These are phyloP conservation scores for Macrolepiota albuminosa DNA, from an alignment of 768 basidiomycete species.

Conservation along the genomic window DNA sequence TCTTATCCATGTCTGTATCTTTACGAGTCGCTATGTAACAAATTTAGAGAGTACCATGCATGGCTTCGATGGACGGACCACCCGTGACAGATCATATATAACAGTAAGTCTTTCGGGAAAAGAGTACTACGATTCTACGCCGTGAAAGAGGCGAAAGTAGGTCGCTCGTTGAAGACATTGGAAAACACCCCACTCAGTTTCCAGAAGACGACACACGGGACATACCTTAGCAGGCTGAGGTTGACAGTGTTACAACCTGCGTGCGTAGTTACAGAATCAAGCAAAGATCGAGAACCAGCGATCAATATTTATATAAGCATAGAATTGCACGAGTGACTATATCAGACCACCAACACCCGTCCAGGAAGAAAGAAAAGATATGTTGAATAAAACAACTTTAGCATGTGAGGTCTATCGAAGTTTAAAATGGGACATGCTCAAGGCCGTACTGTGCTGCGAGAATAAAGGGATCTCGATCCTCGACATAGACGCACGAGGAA, in stretches of 20 bases:
- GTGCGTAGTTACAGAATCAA: background rate
- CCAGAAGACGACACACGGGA: no score
- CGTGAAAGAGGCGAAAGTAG: background rate
- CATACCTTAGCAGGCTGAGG: no score
- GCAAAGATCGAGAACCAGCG: background rate
- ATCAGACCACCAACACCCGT: background rate
- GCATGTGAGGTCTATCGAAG: background rate
- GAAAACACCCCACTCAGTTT: no score
- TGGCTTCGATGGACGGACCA: background rate
- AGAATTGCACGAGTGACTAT: background rate
- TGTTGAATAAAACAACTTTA: background rate
- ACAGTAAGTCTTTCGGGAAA: background rate
- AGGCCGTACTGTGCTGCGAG: conserved; percentile 26
- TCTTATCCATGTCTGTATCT: conserved; percentile 18
- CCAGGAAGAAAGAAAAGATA: background rate
- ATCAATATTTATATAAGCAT: background rate
- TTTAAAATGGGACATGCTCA: conserved; percentile 14
- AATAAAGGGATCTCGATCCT: conserved; percentile 19
- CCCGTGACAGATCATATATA: background rate
- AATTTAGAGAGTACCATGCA: background rate
- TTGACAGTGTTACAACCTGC: no score
- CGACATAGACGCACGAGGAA: conserved; percentile 22
- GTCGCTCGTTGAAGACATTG: background rate
- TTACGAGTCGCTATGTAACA: conserved; percentile 12
- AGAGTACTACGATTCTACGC: background rate